Evolutionary conservation across 441 rosid genomes (phyloP), one percentile per base, ranked within the genome.

Genomic region (Euphorbia corollata): DNA sequence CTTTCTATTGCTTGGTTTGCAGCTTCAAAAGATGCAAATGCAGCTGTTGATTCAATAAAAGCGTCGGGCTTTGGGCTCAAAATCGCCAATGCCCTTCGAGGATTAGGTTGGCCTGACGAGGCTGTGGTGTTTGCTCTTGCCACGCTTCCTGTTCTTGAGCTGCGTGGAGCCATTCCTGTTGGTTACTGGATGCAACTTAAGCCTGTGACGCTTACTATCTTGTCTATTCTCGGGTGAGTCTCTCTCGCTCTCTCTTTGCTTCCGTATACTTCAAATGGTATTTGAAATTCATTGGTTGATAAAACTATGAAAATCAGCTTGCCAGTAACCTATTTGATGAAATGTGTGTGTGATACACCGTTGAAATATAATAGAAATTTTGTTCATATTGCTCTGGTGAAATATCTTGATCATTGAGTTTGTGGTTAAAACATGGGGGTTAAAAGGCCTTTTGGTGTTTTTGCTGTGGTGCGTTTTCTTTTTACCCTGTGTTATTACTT

Each of bases 171-270:
- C 34, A 90, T 88, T 48, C 97, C 96, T 5, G 96, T 90, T 48
- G 98, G 98, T 65, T 90, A 92, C 67, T 90, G 98, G 98, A 79
- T 92, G 96, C 89, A 87, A 64, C 91, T 92, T 19, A 83, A 82
- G 41, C 97, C 96, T 19, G 24, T 19, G 0, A 61, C 67, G 64
- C 79, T 90, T 54, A 92, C 92, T 2, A 67, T 78, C 67, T 74
- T 82, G 67, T 79, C 96, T 64, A 73, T 90, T 74, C 30, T 86
- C 67, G 98, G 97, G 97, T 92, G 64, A 78, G 93, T 27, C 32
- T 79, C 32, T 79, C 36, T 6, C 47, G 12, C 15, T 38, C 41
- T 38, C 55, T 50, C 39, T 68, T 64, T 38, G 32, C 27, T 55
- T 53, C 63, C 0, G n/a, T 43, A 9, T 10, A 41, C 34, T 48